Percentiles rank a stretch among this genome's conserved stretches.
Evolutionary conservation across 768 basidiomycete genomes (phyloP).

Genomic region (Suillus spraguei): DNA sequence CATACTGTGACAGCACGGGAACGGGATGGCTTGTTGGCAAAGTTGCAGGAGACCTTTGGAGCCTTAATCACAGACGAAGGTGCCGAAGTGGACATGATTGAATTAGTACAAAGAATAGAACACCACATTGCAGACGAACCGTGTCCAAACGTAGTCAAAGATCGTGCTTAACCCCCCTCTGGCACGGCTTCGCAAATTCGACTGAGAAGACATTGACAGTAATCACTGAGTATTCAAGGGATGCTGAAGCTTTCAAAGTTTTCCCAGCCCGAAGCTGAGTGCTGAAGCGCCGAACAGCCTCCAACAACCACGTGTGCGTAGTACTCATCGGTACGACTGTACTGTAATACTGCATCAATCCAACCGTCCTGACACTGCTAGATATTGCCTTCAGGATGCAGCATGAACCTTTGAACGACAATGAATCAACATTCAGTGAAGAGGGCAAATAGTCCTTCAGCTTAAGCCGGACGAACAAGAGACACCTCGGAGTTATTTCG

Average conservation of each 20-base stretch:
- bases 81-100: neutral
- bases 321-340: no score
- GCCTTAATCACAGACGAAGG: neutral
- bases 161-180: neutral
- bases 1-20: neutral
- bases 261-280: neutral
- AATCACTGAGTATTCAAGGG: neutral
- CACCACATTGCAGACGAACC: constrained; percentile 1
- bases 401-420: no score
- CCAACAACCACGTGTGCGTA: neutral
- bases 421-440: no score
- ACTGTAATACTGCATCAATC: no score
- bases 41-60: neutral
- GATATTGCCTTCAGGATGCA: neutral
- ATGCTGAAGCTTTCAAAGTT: neutral
- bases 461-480: no score
- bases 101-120: neutral
- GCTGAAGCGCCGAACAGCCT: neutral
- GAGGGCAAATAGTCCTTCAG: no score
- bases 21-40: neutral
- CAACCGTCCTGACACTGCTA: neutral
- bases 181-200: neutral
- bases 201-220: neutral
- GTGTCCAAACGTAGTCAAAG: neutral
- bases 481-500: no score